phyloP scores from a whole-genome alignment of 805 yeast genomes.

The Spathaspora boniae region DNA sequence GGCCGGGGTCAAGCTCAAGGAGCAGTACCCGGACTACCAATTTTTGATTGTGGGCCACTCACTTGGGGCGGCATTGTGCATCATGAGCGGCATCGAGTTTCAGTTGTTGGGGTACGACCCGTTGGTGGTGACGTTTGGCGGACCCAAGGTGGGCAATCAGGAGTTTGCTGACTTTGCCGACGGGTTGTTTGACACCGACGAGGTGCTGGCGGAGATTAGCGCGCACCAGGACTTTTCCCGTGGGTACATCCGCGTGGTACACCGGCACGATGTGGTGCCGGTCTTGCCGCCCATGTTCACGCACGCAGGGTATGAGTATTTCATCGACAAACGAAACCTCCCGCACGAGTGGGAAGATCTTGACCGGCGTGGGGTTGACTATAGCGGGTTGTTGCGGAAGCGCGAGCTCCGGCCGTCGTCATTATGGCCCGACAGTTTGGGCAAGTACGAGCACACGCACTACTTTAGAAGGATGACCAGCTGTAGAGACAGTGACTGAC shows the following conservation, averaged over 20 bases:
- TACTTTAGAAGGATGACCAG: slow-evolving; percentile 30
- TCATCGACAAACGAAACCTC: slow-evolving; percentile 34
- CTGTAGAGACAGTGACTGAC: slow-evolving; percentile 17
- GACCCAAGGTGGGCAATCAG: slow-evolving; percentile 61
- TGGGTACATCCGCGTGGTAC: slow-evolving; percentile 55
- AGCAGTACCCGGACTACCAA: slow-evolving; percentile 44
- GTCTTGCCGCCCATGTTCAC: slow-evolving; percentile 44
- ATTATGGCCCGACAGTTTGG: slow-evolving; percentile 20
- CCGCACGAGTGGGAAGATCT: slow-evolving; percentile 32
- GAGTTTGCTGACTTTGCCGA: slow-evolving; percentile 52
- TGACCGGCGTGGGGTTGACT: slow-evolving; percentile 11
- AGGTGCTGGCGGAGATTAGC: slow-evolving; percentile 19
- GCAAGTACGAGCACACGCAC: slow-evolving; percentile 28
- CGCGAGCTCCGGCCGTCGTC: slow-evolving; percentile 11
- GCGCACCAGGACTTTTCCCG: slow-evolving; percentile 19
- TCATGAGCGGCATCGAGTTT: slow-evolving; percentile 60
- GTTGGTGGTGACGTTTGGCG: slow-evolving; percentile 55
- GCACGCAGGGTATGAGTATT: slow-evolving; percentile 53
- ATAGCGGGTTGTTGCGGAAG: slow-evolving; percentile 2
- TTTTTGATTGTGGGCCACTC: slow-evolving; percentile 70
- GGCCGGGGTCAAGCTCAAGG: slow-evolving; percentile 29
- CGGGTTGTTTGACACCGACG: slow-evolving; percentile 38
- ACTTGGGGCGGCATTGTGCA: slow-evolving; percentile 69
- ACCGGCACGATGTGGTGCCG: slow-evolving; percentile 58
- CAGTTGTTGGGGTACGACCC: slow-evolving; percentile 52